Evolutionary conservation across 805 yeast genomes (phyloP).

Genomic region (Nakazawaea peltata): DNA sequence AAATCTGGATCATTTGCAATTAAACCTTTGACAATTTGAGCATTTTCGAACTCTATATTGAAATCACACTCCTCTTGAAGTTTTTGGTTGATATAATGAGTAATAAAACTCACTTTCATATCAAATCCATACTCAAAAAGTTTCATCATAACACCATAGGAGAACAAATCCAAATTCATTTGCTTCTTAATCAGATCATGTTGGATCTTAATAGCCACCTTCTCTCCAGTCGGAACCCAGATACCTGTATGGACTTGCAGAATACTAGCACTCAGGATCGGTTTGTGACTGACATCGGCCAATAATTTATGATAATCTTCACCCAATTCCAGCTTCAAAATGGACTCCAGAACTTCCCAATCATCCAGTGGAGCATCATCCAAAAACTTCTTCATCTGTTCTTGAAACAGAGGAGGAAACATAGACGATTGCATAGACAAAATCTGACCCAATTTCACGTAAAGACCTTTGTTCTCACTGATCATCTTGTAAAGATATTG

Average conservation of each 20-base stretch:
- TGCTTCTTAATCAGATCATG: slow-evolving; percentile 57
- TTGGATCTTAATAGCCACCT: slow-evolving; percentile 62
- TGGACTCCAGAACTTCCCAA: slow-evolving; percentile 37
- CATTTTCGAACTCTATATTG: slow-evolving; percentile 45
- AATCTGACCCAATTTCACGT: slow-evolving; percentile 73
- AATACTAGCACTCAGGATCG: slow-evolving; percentile 69
- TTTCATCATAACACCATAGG: slow-evolving; percentile 44
- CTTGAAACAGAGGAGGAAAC: slow-evolving; percentile 59
- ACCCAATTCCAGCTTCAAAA: slow-evolving; percentile 34
- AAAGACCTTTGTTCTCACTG: slow-evolving; percentile 46
- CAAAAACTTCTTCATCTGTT: slow-evolving; percentile 46
- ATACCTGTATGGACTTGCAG: slow-evolving; percentile 61
- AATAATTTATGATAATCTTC: slow-evolving; percentile 22
- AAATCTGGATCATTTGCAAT: slow-evolving; percentile 40
- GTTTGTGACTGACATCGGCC: slow-evolving; percentile 42
- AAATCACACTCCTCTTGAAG: slow-evolving; percentile 58
- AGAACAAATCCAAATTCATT: slow-evolving; percentile 49
- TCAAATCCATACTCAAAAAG: slow-evolving; percentile 53
- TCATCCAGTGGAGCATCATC: slow-evolving; percentile 61
- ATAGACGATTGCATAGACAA: slow-evolving; percentile 67
- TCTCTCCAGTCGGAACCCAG: slow-evolving; percentile 33
- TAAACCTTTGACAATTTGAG: slow-evolving; percentile 27
- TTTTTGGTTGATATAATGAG: slow-evolving; percentile 49
- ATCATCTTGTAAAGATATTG: slow-evolving; percentile 37
- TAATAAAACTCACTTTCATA: slow-evolving; percentile 51